A percentile compares a stretch with the other conserved stretches of the same genome.
phyloP scores from a whole-genome alignment of 305 asterid genomes.

The Solanum aculeatissimum region DNA sequence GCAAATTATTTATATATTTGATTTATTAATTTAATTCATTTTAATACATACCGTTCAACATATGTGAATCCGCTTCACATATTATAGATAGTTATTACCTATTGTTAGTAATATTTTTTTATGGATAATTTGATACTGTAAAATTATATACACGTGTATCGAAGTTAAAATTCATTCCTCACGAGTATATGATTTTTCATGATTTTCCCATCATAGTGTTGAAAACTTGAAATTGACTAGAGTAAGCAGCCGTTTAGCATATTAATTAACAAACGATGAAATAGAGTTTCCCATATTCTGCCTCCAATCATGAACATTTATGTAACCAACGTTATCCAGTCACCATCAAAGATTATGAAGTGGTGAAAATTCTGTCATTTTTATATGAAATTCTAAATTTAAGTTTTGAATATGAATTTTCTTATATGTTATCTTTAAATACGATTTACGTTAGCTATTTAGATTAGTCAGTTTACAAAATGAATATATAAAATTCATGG shows the following conservation, averaged over 20 bases:
- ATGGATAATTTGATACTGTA: background rate
- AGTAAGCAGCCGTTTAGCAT: background rate
- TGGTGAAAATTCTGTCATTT: too few species aligned
- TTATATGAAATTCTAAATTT: too few species aligned
- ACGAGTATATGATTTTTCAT: background rate
- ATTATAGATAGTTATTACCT: background rate
- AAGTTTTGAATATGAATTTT: background rate
- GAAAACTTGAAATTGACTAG: background rate
- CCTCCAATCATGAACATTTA: background rate
- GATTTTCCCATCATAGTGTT: background rate
- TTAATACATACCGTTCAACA: too few species aligned
- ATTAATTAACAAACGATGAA: background rate
- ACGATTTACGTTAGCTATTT: background rate
- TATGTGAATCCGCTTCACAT: background rate
- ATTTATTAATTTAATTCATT: background rate
- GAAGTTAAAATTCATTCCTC: background rate
- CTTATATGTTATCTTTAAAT: background rate
- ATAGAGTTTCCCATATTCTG: background rate
- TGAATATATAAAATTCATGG: accelerated
- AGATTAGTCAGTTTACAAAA: background rate
- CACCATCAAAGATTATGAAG: background rate
- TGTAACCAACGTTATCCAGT: background rate
- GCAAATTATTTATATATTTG: too few species aligned
- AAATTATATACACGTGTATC: background rate
- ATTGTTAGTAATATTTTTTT: background rate